Evolutionary conservation across 441 rosid genomes (phyloP).

Genomic region (Erodium trifolium): DNA sequence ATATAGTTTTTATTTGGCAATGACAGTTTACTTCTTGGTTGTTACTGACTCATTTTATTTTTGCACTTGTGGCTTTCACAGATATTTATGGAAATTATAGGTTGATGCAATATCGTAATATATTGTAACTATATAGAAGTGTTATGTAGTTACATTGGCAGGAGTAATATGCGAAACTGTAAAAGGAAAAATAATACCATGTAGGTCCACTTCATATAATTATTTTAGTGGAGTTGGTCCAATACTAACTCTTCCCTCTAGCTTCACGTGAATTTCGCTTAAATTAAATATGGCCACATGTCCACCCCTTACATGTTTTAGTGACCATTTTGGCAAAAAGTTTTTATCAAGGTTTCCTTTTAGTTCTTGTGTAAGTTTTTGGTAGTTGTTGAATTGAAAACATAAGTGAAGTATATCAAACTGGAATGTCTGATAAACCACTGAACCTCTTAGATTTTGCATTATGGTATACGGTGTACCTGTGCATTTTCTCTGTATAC

Average conservation of each 20-base stretch:
- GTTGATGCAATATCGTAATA: not conserved
- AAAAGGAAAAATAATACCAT: not conserved
- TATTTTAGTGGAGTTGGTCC: not conserved
- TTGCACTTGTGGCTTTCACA: not conserved
- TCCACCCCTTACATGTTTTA: not conserved
- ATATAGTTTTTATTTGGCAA: not conserved
- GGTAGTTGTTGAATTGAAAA: not conserved
- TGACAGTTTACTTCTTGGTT: not conserved
- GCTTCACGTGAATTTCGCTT: not conserved
- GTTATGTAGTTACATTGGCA: not conserved
- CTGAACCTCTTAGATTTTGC: not conserved
- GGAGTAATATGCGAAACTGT: not conserved
- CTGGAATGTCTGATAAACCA: not conserved
- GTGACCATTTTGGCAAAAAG: not conserved
- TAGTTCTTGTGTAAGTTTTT: not conserved
- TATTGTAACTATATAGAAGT: not conserved
- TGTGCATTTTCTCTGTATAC: not conserved
- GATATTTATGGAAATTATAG: not conserved
- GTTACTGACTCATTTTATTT: not conserved
- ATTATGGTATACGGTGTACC: not conserved
- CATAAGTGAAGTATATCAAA: not conserved
- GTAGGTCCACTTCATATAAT: not conserved
- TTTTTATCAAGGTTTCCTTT: not conserved
- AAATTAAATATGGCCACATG: not conserved
- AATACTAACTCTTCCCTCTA: not conserved